Evolutionary conservation across 768 basidiomycete genomes (phyloP), one percentile per base, ranked within the genome.

Genomic region (Boletus barrowsii): DNA sequence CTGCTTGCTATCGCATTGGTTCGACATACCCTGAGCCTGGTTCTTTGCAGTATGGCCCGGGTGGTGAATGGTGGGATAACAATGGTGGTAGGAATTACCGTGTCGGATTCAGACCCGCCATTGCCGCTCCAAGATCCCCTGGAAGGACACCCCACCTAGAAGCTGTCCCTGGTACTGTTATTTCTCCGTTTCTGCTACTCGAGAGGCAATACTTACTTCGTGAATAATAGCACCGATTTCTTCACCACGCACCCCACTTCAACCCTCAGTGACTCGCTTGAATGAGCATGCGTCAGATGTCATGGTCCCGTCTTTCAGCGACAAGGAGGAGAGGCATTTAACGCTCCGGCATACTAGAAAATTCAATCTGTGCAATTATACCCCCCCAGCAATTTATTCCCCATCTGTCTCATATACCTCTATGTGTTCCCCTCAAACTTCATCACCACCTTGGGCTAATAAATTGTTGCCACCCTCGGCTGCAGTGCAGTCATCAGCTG

Each of bases 41-140:
- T 3, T 59, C 51, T 17, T 32, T 22, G 11, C 22, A 64, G 63
- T 62, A 72, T 65, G 69, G 78, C 65, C 65, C 71, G 10, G 81
- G 77, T 17, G 81, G 81, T 2, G 95, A 98, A 73, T 89, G 87
- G 79, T 98, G 96, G 96, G 96, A 98, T 73, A 95, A 93, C 67
- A 96, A 96, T 62, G 72, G 61, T 3, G 86, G 85, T 0, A 58
- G 67, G 58, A 95, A 98, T 68, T 98, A 95, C 75, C 75, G 80
- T 26, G 73, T 97, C 49, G 76, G 72, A 24, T 98, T 98, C 72
- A 68, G 71, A 50, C 32, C 62, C 10, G 51, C 49, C 10, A 7
- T 52, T 4, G 14, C 46, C 1, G 8, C 46, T 6, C 7, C 56
- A 5, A 15, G 42, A 11, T 10, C 40, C 24, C 5, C 20, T 0